Evolutionary conservation across 768 basidiomycete genomes (phyloP), one percentile per base, ranked within the genome.

Genomic region (Suillus cothurnatus): DNA sequence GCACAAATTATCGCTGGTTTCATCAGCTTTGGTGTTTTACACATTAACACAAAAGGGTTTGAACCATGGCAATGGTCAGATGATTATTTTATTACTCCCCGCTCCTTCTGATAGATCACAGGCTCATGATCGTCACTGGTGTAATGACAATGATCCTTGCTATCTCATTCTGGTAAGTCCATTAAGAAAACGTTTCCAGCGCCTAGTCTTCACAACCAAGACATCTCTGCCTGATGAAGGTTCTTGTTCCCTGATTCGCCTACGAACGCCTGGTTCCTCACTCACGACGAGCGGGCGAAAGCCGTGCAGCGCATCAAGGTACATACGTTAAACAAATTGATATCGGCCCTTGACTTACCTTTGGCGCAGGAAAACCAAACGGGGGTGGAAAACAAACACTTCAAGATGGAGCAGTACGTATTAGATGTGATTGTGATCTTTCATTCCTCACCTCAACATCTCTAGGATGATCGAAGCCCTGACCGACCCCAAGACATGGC

Each of bases 371-470:
- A 77, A 71, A 89, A 90, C 66, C 88, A 91, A 82, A 88, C 88
- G 5, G 90, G 90, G 61, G 82, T 90, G 14, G 90, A 90, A 76
- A 91, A 89, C 71, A 92, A 92, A 72, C 80, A 81, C 56, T 91
- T 88, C 80, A 91, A 91, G 79, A 83, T 80, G 61, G 86, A 89
- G 43, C 90, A 91, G 88, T 89, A 67, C 65, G 86, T 79, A 31
- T 61, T 39, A 17, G 43, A 50, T 60, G 21, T 65, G 32, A 52
- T 19, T n/a, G 43, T 19, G 26, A 26, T 31, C 7, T 23, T 19
- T 41, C 23, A 47, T 43, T 68, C 28, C 53, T 19, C 21, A 62
- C 47, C 2, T 49, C n/a, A 19, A 31, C 34, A 23, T 34, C 31
- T 56, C 11, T 70, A 88, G 87, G 73, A 81, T 90, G 79, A 80